phyloP scores from a whole-genome alignment of 2,329 filamentous ascomycete species.

The Venturiaceae sp. region DNA sequence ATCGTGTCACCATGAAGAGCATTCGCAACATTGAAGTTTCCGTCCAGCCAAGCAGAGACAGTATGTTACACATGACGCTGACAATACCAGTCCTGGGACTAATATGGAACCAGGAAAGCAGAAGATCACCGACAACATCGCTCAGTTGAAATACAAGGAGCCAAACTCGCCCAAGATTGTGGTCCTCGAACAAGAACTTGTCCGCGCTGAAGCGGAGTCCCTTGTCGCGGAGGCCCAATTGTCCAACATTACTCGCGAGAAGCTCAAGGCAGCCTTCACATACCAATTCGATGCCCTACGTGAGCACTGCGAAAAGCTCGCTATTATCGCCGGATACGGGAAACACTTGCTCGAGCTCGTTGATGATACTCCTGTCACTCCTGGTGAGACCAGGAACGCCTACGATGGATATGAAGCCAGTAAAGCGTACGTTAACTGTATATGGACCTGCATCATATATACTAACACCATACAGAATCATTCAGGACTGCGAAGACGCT shows the following conservation, averaged over 20 bases:
- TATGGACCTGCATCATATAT: not conserved
- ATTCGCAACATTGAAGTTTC: conserved; percentile 98
- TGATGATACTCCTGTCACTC: conserved; percentile 93
- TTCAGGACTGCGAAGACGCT: conserved; percentile 96
- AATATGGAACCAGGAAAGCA: conserved; percentile 60
- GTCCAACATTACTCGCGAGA: conserved; percentile 98
- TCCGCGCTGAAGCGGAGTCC: conserved; percentile 97
- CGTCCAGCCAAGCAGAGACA: conserved; percentile 93
- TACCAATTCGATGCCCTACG: conserved; percentile 97
- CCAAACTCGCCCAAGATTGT: conserved; percentile 97
- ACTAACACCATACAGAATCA: conserved; percentile 50
- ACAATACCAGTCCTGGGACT: not conserved
- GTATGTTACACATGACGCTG: conserved; percentile 42
- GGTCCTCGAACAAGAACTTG: conserved; percentile 95
- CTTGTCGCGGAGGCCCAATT: conserved; percentile 95
- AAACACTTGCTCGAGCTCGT: conserved; percentile 97
- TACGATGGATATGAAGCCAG: conserved; percentile 98
- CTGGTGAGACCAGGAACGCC: conserved; percentile 87
- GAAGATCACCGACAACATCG: conserved; percentile 98
- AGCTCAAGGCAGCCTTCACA: conserved; percentile 95
- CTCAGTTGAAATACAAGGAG: conserved; percentile 99
- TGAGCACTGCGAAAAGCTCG: conserved; percentile 96
- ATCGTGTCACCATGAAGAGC: conserved; percentile 98
- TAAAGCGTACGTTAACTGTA: conserved; percentile 54
- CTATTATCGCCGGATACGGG: conserved; percentile 93